Conservation (phyloP, 345 rosid species). For the Gossypioides kirkii region DNA sequence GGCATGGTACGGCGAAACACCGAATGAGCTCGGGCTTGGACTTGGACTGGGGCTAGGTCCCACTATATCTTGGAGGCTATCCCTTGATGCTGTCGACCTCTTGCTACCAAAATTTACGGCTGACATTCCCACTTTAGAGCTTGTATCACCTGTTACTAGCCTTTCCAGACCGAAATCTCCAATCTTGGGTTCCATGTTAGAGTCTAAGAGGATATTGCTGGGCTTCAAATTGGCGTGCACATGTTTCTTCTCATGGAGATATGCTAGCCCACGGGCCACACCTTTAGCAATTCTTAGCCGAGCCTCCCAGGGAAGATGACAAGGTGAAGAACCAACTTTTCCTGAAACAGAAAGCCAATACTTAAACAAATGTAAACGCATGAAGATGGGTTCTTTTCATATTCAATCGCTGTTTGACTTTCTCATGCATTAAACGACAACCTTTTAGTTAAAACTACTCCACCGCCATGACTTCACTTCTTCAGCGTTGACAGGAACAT, state of each 20-base stretch:
- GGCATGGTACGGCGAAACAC: slow-evolving; percentile 67
- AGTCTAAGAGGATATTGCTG: slow-evolving; percentile 69
- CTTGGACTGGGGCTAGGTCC: slow-evolving; percentile 74
- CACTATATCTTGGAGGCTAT: slow-evolving; percentile 49
- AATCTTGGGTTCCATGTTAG: slow-evolving; percentile 71
- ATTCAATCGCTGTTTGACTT: slow-evolving; percentile 40
- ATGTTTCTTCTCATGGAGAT: slow-evolving; percentile 83
- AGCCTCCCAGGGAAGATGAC: slow-evolving; percentile 82
- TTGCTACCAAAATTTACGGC: slow-evolving; percentile 81
- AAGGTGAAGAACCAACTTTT: slow-evolving; percentile 84
- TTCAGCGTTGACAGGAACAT: no score
- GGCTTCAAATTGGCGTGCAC: slow-evolving; percentile 93
- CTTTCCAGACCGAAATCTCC: slow-evolving; percentile 93
- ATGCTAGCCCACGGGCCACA: slow-evolving; percentile 75
- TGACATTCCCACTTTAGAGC: slow-evolving; percentile 48
- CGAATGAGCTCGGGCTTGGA: slow-evolving; percentile 52
- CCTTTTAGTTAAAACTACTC: slow-evolving; percentile 48
- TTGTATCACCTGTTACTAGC: slow-evolving; percentile 59
- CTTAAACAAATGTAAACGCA: not conserved
- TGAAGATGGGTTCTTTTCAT: not conserved
- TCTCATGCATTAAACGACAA: slow-evolving; percentile 47
- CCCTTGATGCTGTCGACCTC: slow-evolving; percentile 35
- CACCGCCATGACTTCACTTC: slow-evolving; percentile 20
- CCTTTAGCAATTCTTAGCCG: slow-evolving; percentile 84
- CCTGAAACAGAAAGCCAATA: slow-evolving; percentile 31